Percentiles rank a stretch among this genome's conserved stretches.
Evolutionary conservation across 345 rosid species (phyloP).

Genomic region (Hibiscus mutabilis): DNA sequence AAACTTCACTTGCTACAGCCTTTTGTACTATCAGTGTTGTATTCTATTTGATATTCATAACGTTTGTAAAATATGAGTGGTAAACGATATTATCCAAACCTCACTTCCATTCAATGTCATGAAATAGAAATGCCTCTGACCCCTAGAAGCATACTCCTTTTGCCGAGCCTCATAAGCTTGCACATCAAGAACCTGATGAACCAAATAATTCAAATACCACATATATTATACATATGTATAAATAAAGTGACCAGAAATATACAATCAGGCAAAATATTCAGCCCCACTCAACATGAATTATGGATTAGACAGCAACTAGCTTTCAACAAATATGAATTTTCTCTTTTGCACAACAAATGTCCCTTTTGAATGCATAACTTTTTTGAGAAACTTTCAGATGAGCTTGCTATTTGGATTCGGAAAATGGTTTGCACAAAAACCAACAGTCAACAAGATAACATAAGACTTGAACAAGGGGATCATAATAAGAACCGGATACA

Average conservation of each 20-base stretch:
- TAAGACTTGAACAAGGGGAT: background rate
- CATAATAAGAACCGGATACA: background rate
- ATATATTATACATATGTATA: background rate
- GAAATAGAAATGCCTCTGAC: conserved; percentile 98
- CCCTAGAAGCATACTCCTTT: conserved; percentile 77
- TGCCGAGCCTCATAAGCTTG: conserved; percentile 75
- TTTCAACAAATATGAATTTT: background rate
- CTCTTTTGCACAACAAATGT: background rate
- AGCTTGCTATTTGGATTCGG: background rate
- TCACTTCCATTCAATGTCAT: conserved; percentile 96
- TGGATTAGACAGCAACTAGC: background rate
- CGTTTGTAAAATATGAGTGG: background rate
- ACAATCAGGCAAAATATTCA: background rate
- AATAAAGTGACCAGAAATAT: background rate
- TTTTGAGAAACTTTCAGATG: background rate
- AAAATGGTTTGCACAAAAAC: background rate
- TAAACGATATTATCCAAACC: conserved; percentile 38
- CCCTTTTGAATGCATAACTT: background rate
- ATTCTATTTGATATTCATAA: background rate
- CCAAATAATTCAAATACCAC: conserved; percentile 1
- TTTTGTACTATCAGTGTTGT: background rate
- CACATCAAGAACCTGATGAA: conserved; percentile 88
- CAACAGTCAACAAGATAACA: background rate
- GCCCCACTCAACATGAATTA: background rate
- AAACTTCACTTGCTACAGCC: background rate